phyloP scores from a whole-genome alignment of 2,329 filamentous ascomycete species.

The Scedosporium boydii region DNA sequence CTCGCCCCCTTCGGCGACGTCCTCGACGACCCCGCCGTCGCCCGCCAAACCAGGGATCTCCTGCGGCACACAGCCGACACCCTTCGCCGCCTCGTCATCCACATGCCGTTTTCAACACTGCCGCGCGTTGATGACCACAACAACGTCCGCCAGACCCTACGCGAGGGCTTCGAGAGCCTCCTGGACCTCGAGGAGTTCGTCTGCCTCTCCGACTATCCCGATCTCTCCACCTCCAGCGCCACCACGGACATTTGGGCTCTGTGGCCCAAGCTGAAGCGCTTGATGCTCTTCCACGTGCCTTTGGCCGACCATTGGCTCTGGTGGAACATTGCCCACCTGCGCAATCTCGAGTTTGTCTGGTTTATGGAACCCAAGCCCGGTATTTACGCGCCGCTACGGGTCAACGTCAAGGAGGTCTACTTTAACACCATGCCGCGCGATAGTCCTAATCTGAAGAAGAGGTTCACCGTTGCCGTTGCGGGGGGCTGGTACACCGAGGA shows the following conservation, averaged over 20 bases:
- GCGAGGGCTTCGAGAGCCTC: constrained; percentile 34
- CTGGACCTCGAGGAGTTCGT: constrained; percentile 36
- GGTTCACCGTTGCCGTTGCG: neutral
- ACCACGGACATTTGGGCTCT: constrained; percentile 30
- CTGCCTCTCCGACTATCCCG: constrained; percentile 35
- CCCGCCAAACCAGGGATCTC: constrained; percentile 30
- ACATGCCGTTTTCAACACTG: constrained; percentile 36
- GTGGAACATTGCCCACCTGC: constrained; percentile 26
- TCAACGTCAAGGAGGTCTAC: constrained; percentile 2
- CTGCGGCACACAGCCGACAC: constrained; percentile 28
- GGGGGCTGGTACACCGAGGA: neutral
- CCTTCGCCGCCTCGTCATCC: constrained; percentile 34
- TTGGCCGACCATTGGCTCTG: constrained; percentile 27
- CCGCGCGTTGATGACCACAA: constrained; percentile 31
- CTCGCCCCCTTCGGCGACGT: constrained; percentile 25
- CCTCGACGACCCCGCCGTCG: constrained; percentile 29
- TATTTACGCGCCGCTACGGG: neutral
- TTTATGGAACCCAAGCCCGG: neutral
- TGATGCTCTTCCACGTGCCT: constrained; percentile 32
- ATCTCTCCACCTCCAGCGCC: constrained; percentile 23
- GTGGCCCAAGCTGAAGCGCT: constrained; percentile 30
- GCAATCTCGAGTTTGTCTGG: constrained; percentile 16
- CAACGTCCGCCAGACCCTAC: constrained; percentile 27
- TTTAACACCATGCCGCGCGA: neutral
- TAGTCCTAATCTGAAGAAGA: neutral